These are phyloP conservation scores for Anthoceros angustus DNA, from an alignment of 225 moss, liverwort and hornwort species.

Conservation along the genomic window DNA sequence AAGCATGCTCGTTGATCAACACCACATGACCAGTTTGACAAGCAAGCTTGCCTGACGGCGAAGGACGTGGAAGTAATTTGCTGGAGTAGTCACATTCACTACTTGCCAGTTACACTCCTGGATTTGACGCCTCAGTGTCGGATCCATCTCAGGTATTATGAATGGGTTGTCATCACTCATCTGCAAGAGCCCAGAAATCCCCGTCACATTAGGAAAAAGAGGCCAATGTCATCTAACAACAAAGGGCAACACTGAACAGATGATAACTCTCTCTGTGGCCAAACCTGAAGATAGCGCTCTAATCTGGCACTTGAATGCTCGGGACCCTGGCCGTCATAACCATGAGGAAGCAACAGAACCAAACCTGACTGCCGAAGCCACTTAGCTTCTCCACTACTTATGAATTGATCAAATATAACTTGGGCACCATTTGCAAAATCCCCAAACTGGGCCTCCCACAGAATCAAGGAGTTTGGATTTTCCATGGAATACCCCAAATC, in stretches of 20 bases:
- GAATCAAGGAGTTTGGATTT: slow-evolving; percentile 73
- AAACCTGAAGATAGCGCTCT: slow-evolving; percentile 73
- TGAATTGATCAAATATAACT: slow-evolving; percentile 76
- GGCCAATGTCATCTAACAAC: background rate
- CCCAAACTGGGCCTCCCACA: slow-evolving; percentile 91
- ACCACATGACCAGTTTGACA: no score
- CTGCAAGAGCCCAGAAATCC: slow-evolving; percentile 15
- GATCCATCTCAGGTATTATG: slow-evolving; percentile 55
- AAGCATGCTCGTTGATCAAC: no score
- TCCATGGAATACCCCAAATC: slow-evolving; percentile 95
- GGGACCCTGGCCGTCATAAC: slow-evolving; percentile 90
- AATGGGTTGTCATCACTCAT: slow-evolving; percentile 81
- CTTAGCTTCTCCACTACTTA: slow-evolving; percentile 85
- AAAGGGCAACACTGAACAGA: background rate
- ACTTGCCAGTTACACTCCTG: slow-evolving; percentile 62
- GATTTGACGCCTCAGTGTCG: slow-evolving; percentile 46
- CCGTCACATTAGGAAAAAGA: background rate
- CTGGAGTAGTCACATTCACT: slow-evolving; percentile 52
- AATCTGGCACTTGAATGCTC: slow-evolving; percentile 87
- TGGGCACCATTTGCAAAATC: slow-evolving; percentile 84
- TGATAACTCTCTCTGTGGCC: background rate
- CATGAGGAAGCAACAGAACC: slow-evolving; percentile 74
- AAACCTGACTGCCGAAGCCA: slow-evolving; percentile 75
- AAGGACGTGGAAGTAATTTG: slow-evolving; percentile 52
- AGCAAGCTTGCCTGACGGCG: slow-evolving; percentile 48